phyloP scores from a whole-genome alignment of 106 monocot genomes.

The Dendrobium chrysotoxum region DNA sequence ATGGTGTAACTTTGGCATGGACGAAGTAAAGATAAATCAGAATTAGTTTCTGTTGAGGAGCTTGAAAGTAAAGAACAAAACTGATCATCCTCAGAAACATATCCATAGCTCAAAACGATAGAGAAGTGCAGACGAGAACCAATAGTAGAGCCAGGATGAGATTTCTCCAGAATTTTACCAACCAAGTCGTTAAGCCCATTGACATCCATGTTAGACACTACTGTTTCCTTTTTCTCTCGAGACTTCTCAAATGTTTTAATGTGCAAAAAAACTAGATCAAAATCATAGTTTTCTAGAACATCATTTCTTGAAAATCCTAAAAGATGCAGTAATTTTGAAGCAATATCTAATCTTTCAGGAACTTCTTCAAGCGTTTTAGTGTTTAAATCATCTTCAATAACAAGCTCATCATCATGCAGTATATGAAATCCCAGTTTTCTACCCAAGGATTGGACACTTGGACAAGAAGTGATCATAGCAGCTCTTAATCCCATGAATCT shows the following conservation, averaged over 20 bases:
- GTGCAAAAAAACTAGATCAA: constrained; percentile 79
- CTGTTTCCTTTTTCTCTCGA: constrained; percentile 30
- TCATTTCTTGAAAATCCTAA: constrained; percentile 59
- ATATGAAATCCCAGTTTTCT: constrained; percentile 52
- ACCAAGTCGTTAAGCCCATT: constrained; percentile 63
- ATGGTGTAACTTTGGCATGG: constrained; percentile 84
- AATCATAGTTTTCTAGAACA: constrained; percentile 57
- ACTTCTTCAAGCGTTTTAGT: constrained; percentile 1
- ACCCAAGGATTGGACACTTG: constrained; percentile 44
- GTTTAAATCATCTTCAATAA: constrained; percentile 8
- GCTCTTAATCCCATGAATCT: constrained; percentile 90
- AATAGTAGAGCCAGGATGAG: constrained; percentile 43
- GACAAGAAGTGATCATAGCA: constrained; percentile 46
- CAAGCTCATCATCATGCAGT: constrained; percentile 31
- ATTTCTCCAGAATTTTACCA: constrained; percentile 39
- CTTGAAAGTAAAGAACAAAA: constrained; percentile 20
- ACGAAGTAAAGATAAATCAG: constrained; percentile 72
- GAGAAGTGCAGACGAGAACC: constrained; percentile 73
- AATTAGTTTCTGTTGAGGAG: constrained; percentile 29
- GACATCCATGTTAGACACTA: constrained; percentile 19
- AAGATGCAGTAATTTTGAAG: constrained; percentile 27
- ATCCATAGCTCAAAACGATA: constrained; percentile 64
- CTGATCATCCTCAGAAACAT: constrained; percentile 18
- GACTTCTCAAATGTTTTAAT: constrained; percentile 26
- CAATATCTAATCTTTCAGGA: constrained; percentile 11